Percentiles rank a stretch among this genome's conserved stretches.
Conservation (phyloP, 306 rosid genomes). For the Castanospermum australe region DNA sequence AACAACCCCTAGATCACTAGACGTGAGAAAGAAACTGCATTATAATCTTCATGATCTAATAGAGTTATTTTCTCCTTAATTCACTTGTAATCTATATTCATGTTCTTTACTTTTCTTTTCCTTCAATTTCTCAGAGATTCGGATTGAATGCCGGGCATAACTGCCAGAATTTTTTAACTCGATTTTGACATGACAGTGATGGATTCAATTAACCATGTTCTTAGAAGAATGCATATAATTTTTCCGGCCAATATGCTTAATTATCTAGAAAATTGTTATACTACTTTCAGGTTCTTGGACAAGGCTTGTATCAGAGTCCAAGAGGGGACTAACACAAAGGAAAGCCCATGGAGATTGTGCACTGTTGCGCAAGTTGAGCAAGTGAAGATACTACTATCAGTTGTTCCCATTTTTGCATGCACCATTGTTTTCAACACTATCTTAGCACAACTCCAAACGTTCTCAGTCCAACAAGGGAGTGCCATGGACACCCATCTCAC, state of each 20-base stretch:
- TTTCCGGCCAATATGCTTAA: background rate
- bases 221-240: background rate
- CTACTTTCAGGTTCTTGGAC: conserved; percentile 69
- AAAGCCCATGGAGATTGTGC: conserved; percentile 85
- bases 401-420: conserved; percentile 90
- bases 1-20: background rate
- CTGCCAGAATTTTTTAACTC: background rate
- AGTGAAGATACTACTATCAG: conserved; percentile 75
- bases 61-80: too few species aligned
- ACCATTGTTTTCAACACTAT: conserved; percentile 95
- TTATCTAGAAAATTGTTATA: background rate
- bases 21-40: background rate
- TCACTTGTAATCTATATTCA: too few species aligned
- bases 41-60: background rate
- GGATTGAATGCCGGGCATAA: background rate
- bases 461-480: conserved; percentile 95
- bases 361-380: conserved; percentile 67
- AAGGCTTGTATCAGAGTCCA: conserved; percentile 72
- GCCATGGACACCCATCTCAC: conserved; percentile 74
- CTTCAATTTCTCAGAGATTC: background rate
- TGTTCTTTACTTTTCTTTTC: background rate
- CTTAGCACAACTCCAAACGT: conserved; percentile 95
- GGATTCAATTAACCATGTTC: background rate
- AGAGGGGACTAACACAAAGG: conserved; percentile 49
- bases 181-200: too few species aligned